Evolutionary conservation across 768 basidiomycete genomes (phyloP).

Genomic region (Podaxis sp.): DNA sequence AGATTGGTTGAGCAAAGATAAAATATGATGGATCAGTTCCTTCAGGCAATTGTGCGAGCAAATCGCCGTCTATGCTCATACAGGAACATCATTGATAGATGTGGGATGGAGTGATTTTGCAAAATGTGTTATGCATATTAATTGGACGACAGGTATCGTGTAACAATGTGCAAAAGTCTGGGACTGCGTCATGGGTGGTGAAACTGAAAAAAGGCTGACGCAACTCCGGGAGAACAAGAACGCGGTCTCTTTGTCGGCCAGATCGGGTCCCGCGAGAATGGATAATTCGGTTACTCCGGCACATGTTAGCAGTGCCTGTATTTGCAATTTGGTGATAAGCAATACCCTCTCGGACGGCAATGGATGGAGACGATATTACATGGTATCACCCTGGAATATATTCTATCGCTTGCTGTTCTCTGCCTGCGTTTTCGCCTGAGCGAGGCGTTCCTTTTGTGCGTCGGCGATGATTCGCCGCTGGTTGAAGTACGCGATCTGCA

Average conservation of each 20-base stretch:
- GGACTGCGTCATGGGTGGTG: background rate
- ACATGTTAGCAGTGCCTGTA: too few species aligned
- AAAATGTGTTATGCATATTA: background rate
- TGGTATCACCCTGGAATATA: background rate
- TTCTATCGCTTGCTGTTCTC: slow-evolving; percentile 26
- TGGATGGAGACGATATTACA: background rate
- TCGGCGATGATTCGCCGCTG: slow-evolving; percentile 80
- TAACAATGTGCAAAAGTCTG: background rate
- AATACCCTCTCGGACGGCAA: background rate
- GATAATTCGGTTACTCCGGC: too few species aligned
- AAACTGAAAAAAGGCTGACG: background rate
- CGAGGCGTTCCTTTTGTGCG: slow-evolving; percentile 69
- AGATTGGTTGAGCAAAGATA: background rate
- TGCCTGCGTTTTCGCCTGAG: slow-evolving; percentile 34
- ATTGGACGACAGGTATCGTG: slow-evolving; percentile 1
- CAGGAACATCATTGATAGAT: background rate
- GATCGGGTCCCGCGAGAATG: background rate
- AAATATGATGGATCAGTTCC: background rate
- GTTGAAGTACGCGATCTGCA: slow-evolving; percentile 92
- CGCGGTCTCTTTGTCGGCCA: background rate
- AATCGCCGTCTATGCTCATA: background rate
- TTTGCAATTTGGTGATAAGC: background rate
- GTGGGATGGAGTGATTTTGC: background rate
- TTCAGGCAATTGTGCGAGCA: background rate
- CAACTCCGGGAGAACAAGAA: background rate